phyloP scores from a whole-genome alignment of 306 rosid genomes.

The Abrus precatorius region DNA sequence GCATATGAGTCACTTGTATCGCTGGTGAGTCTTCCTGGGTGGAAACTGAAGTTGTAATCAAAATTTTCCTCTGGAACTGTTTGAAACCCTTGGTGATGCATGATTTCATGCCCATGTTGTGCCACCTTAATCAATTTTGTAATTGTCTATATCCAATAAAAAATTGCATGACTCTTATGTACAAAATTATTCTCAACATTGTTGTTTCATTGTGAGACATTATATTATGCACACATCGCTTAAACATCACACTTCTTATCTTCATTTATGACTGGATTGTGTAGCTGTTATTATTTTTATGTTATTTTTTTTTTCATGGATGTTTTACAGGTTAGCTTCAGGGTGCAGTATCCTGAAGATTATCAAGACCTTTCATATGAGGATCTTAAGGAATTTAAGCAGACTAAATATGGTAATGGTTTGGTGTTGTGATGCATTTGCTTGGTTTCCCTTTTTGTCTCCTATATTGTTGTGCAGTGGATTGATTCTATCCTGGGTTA shows the following conservation, averaged over 20 bases:
- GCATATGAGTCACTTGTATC: constrained; percentile 97
- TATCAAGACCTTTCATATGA: constrained; percentile 89
- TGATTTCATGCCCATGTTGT: constrained; percentile 19
- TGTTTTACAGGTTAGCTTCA: constrained; percentile 83
- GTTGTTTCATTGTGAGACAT: constrained; percentile 46
- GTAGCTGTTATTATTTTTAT: constrained; percentile 25
- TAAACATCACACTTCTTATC: background rate
- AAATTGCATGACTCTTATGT: background rate
- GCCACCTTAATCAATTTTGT: constrained; percentile 27
- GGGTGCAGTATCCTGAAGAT: constrained; percentile 98
- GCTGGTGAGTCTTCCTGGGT: constrained; percentile 70
- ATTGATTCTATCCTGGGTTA: constrained; percentile 16
- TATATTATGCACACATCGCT: constrained; percentile 30
- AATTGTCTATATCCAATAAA: constrained; percentile 36
- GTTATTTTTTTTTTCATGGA: constrained; percentile 39
- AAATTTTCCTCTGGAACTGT: constrained; percentile 23
- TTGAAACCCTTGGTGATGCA: constrained; percentile 1
- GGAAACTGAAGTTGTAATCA: constrained; percentile 26
- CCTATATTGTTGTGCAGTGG: constrained; percentile 5
- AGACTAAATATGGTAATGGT: constrained; percentile 95
- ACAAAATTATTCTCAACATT: constrained; percentile 16
- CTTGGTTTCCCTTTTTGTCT: constrained; percentile 21
- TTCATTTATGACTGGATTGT: constrained; percentile 8
- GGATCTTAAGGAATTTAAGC: constrained; percentile 97
- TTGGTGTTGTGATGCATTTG: constrained; percentile 45